These are phyloP conservation scores for Hortaea werneckii DNA, from an alignment of 2,329 filamentous ascomycete species.

Conservation along the genomic window DNA sequence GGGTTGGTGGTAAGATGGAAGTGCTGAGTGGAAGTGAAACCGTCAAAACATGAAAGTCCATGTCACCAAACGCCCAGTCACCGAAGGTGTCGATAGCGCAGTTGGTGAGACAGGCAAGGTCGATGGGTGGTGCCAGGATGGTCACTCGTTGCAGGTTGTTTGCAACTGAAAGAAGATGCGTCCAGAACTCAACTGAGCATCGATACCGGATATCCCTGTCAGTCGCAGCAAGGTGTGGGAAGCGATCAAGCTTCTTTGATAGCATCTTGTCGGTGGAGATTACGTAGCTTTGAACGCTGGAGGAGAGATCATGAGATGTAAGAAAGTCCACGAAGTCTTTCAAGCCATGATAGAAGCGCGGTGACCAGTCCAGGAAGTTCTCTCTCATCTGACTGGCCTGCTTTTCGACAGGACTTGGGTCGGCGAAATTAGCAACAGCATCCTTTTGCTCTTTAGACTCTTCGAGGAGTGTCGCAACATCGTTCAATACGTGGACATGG, in stretches of 20 bases:
- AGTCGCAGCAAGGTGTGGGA: constrained; percentile 28
- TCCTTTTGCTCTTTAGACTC: not conserved
- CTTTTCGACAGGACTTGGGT: not conserved
- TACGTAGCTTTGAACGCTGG: constrained; percentile 36
- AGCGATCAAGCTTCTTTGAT: constrained; percentile 10
- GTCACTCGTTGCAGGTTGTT: constrained; percentile 40
- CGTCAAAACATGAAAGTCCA: constrained; percentile 23
- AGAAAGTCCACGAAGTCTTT: constrained; percentile 17
- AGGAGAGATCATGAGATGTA: constrained; percentile 6
- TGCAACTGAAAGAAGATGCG: constrained; percentile 39
- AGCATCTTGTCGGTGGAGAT: constrained; percentile 26
- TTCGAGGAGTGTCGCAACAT: not conserved
- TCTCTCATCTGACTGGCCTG: not conserved
- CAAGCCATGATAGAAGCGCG: constrained; percentile 13
- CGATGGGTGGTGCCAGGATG: constrained; percentile 47
- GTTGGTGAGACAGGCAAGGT: constrained; percentile 51
- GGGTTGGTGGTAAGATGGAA: not conserved
- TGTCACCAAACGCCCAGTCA: constrained; percentile 24
- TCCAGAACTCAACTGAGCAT: constrained; percentile 36
- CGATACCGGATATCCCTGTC: constrained; percentile 20
- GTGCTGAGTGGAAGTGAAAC: constrained; percentile 5
- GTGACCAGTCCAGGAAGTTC: constrained; percentile 8
- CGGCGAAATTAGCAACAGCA: not conserved
- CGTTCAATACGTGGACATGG: constrained; percentile 4
- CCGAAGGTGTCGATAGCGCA: constrained; percentile 44